phyloP scores from a whole-genome alignment of 2,329 filamentous ascomycete genomes.

The Arthrobotrys entomopaga region DNA sequence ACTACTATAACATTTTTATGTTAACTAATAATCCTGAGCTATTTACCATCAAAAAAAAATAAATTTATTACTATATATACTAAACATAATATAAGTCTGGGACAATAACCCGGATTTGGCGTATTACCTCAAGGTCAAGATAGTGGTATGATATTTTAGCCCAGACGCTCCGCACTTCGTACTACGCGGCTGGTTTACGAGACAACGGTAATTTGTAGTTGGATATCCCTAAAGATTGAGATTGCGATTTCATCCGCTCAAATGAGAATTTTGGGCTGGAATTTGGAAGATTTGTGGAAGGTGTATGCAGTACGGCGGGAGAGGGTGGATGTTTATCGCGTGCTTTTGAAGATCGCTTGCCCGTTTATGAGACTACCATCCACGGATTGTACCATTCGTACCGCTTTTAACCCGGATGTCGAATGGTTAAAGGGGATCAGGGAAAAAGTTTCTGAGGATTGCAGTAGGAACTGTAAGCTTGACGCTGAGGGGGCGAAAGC shows the following conservation, averaged over 20 bases:
- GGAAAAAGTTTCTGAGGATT: neutral
- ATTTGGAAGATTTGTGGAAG: neutral
- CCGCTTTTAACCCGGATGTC: neutral
- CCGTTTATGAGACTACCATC: neutral
- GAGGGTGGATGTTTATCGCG: neutral
- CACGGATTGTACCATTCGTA: neutral
- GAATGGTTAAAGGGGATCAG: neutral
- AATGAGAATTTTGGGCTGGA: neutral
- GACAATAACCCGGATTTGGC: too few species aligned
- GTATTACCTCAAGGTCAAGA: too few species aligned
- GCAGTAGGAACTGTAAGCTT: neutral
- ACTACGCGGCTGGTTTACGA: neutral
- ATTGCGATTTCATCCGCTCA: neutral
- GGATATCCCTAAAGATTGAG: neutral
- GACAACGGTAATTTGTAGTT: neutral
- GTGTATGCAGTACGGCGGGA: neutral
- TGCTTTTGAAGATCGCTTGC: constrained; percentile 9
- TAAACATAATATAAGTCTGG: too few species aligned
- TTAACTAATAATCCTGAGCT: too few species aligned
- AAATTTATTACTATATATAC: too few species aligned
- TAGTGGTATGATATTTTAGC: too few species aligned
- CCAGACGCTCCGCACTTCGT: constrained; percentile 11
- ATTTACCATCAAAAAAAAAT: too few species aligned
- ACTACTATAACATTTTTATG: too few species aligned
- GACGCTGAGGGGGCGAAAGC: neutral